These are phyloP conservation scores for Moricandia moricandioides DNA, from an alignment of 345 rosid genomes.

Conservation along the genomic window DNA sequence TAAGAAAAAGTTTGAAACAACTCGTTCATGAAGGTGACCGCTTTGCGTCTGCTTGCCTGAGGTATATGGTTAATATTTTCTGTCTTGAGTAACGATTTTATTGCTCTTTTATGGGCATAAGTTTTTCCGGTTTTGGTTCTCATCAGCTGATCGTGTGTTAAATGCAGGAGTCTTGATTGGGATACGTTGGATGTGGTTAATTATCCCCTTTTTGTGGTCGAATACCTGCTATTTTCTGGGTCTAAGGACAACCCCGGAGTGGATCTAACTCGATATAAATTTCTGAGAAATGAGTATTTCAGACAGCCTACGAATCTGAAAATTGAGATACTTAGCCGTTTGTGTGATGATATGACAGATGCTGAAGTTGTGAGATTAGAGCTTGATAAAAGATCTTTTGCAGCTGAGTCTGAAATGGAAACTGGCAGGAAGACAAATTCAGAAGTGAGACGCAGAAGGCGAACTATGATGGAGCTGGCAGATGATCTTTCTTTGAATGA, in stretches of 20 bases:
- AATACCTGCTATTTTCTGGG: conserved; percentile 67
- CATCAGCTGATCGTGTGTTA: conserved; percentile 33
- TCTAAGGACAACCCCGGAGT: conserved; percentile 48
- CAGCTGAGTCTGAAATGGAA: conserved; percentile 62
- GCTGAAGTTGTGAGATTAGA: conserved; percentile 68
- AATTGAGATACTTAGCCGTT: conserved; percentile 63
- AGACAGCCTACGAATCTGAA: conserved; percentile 67
- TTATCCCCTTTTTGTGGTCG: conserved; percentile 85
- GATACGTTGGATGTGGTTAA: conserved; percentile 70
- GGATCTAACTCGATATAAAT: conserved; percentile 56
- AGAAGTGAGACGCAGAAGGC: conserved; percentile 58
- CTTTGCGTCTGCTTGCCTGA: conserved; percentile 82
- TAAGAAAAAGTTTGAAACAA: conserved; percentile 71
- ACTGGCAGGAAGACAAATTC: conserved; percentile 49
- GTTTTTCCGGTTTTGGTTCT: conserved; percentile 22
- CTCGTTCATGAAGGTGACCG: conserved; percentile 71
- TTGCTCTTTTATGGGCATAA: conserved; percentile 2
- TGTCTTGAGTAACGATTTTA: not conserved
- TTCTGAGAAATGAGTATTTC: conserved; percentile 63
- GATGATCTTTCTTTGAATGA: conserved; percentile 52
- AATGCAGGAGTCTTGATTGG: conserved; percentile 93
- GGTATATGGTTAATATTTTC: conserved; percentile 50
- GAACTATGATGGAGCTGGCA: conserved; percentile 43
- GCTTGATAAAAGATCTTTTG: conserved; percentile 66
- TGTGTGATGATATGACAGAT: conserved; percentile 83